These are phyloP conservation scores for Penicillium janthinellum DNA, from an alignment of 2,329 filamentous ascomycete genomes.

Conservation along the genomic window DNA sequence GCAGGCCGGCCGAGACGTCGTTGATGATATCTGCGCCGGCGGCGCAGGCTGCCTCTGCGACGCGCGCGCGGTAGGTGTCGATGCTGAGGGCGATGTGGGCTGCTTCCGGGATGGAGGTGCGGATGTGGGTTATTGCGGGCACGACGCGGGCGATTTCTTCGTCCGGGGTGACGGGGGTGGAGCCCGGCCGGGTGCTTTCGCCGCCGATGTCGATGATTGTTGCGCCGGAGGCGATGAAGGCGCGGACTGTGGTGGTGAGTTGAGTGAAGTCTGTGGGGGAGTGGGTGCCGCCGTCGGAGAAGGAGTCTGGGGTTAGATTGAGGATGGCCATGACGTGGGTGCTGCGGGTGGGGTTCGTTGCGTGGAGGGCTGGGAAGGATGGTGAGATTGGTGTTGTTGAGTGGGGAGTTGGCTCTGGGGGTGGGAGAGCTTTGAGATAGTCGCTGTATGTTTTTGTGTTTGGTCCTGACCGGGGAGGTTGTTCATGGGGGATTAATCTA, in stretches of 20 bases:
- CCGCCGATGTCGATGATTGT: conserved; percentile 91
- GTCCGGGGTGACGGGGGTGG: conserved; percentile 65
- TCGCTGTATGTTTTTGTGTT: conserved; percentile 35
- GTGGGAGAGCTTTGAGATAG: conserved; percentile 37
- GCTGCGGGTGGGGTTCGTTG: conserved; percentile 56
- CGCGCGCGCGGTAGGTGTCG: conserved; percentile 86
- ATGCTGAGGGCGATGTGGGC: conserved; percentile 73
- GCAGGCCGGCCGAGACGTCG: conserved; percentile 80
- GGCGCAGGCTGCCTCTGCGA: conserved; percentile 73
- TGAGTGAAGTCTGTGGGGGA: conserved; percentile 48
- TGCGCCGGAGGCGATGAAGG: conserved; percentile 69
- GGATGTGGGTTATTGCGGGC: conserved; percentile 75
- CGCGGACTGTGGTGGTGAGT: conserved; percentile 60
- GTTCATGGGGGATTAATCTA: conserved; percentile 47
- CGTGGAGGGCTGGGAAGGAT: conserved; percentile 57
- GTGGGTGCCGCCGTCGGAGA: conserved; percentile 83
- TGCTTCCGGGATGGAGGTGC: conserved; percentile 62
- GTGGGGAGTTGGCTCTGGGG: conserved; percentile 39
- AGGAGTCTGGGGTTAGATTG: conserved; percentile 94
- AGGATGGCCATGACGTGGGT: conserved; percentile 92
- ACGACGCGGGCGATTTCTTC: conserved; percentile 79
- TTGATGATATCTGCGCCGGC: conserved; percentile 93
- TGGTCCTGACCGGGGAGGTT: conserved; percentile 33
- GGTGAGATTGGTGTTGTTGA: conserved; percentile 44
- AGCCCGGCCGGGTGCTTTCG: conserved; percentile 83